phyloP scores from a whole-genome alignment of 129 eudicot genomes.

The Lonicera japonica region DNA sequence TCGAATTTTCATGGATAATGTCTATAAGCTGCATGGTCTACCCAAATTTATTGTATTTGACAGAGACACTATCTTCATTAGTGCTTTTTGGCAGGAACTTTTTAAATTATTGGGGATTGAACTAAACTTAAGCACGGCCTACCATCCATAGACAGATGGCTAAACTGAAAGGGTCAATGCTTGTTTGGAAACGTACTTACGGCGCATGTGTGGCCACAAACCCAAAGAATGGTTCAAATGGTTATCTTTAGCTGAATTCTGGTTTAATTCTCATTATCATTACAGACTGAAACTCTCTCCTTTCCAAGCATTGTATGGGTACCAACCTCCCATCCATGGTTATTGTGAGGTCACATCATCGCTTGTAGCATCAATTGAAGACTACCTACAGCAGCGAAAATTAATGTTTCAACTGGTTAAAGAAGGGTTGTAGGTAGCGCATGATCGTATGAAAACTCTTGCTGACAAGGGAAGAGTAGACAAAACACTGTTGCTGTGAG shows the following conservation, averaged over 20 bases:
- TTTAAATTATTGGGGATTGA: not conserved
- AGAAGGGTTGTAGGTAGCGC: not conserved
- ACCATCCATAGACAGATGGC: not conserved
- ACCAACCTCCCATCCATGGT: no score
- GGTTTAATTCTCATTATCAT: no score
- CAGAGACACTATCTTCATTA: not conserved
- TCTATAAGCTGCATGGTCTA: slow-evolving; percentile 2
- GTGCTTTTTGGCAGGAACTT: slow-evolving; percentile 1
- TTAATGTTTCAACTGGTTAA: not conserved
- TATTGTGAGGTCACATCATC: no score
- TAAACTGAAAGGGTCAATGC: no score
- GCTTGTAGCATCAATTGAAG: not conserved
- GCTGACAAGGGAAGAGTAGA: slow-evolving; percentile 4
- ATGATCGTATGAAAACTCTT: not conserved
- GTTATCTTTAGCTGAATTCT: no score
- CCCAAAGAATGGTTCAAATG: no score
- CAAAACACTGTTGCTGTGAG: not conserved
- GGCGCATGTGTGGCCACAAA: no score
- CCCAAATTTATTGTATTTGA: not conserved
- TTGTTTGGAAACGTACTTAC: no score
- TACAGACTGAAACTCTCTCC: no score
- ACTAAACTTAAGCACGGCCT: not conserved
- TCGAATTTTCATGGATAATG: not conserved
- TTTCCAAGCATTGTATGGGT: no score
- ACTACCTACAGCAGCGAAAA: no score